Base-by-base conservation (phyloP, 1,284 basidiomycete species). In the Cutaneotrichosporon dermatis region DNA sequence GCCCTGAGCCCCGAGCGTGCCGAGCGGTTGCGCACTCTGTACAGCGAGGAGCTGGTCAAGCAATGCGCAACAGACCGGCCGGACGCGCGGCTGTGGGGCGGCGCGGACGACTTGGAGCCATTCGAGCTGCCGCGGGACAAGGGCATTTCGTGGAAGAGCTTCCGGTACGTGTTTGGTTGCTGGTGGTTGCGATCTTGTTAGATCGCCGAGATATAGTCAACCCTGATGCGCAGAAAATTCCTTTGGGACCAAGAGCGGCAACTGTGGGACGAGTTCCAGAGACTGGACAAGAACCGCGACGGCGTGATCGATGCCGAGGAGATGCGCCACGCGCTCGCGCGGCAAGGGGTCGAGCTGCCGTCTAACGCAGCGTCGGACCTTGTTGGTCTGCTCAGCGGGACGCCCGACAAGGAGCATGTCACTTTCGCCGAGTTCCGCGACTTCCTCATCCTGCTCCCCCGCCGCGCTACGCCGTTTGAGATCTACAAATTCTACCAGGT, bases 341-440 rank as follows among this genome's bases (percentile, higher is more conserved):
- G 86, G 75, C 87, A 88, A 69, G 90, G 88, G 54, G 87, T 93
- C 60, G 79, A 82, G 60, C 81, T 92, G 54, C 83, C 84, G 8
- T 80, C 85, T 15, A 77, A 82, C 8, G 88, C 86, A 13, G 78
- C 91, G 41, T 79, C 83, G 41, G 89, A 94, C 63, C 90, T 94
- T 71, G 88, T 93, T 77, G 80, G 84, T n/a, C 86, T 83, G 68
- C 81, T 94, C 57, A 56, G 59, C 5, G 59, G 62, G 25, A 85
- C 89, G 6, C 81, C 83, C n/a, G 59, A 60, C 16, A 68, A 67
- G 4, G 68, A 70, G 62, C 74, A 70, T 54, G 84, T 96, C 73
- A 86, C 82, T 60, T 97, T 94, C 77, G 81, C 82, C 58, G 88
- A 95, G 71, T 96, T 95, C 76, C 82, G 93, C 53, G 89, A 95